Base-by-base conservation (phyloP, 1,139 yeast species). In the Suhomyces bolitotheri region DNA sequence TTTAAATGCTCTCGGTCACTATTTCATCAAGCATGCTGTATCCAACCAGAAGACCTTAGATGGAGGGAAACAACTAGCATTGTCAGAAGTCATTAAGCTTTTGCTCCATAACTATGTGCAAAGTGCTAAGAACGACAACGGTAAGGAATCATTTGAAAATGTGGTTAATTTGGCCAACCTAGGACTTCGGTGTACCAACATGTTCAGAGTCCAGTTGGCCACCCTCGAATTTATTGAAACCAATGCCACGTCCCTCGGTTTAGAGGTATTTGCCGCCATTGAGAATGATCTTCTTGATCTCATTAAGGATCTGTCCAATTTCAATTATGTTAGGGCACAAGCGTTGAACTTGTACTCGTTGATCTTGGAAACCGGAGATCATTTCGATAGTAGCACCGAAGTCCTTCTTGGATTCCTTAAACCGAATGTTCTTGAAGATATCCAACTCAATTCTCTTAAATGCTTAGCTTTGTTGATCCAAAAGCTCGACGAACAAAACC, bases 121-220 rank as follows among this genome's bases (percentile, higher is more conserved):
- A 7, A 4, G 30, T 11, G 11, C 10, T 5, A 21, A 15, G 16
- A 10, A 7, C 15, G 11, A 15, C 14, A 16, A 21, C 9, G 13
- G 3, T 7, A 24, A 24, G 4, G 20, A 17, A 7, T 7, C 8
- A 6, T 6, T 20, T 13, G 2, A 16, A 5, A 22, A 31, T 17
- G 3, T 60, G 1, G 31, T 33, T 0, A 57, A 54, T 4, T 36
- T 74, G 2, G 32, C 65, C 5, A 44, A 53, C 6, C 32, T 62
- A 4, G 64, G 69, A 4, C 41, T 74, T 13, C 29, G 38, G 1
- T 74, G 78, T 2, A 40, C 37, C 2, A 39, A 59, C 2, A 63
- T 61, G 28, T 76, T 67, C 43, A 82, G 78, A 41, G 78, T 78
- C 8, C 81, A 76, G 46, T 45, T 67, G 4, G 52, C 60, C 4